A percentile compares a stretch with the other conserved stretches of the same genome.
Evolutionary conservation across 768 basidiomycete genomes (phyloP).

Genomic region (Lactarius deliciosus): DNA sequence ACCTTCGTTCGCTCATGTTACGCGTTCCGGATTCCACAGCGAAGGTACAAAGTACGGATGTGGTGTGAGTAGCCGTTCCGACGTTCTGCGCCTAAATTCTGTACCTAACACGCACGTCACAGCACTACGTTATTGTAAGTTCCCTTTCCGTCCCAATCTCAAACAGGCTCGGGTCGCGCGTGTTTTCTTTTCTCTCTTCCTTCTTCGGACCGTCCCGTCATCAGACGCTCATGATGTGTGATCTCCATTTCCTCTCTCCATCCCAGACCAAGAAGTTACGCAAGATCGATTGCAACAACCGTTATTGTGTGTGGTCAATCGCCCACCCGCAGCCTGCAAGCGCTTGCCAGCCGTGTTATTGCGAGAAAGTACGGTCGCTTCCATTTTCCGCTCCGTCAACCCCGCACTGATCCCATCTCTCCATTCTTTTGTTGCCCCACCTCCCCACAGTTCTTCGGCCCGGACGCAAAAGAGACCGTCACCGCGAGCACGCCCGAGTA

Average conservation of each 20-base stretch:
- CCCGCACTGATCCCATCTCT: slow-evolving; percentile 16
- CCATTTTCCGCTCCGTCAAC: slow-evolving; percentile 12
- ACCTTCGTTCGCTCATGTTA: slow-evolving; percentile 30
- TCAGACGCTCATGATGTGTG: slow-evolving; percentile 12
- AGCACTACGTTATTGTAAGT: slow-evolving; percentile 72
- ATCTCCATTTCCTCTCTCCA: slow-evolving; percentile 16
- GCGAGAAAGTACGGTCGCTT: slow-evolving; percentile 40
- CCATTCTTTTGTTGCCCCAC: slow-evolving; percentile 15
- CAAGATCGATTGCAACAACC: slow-evolving; percentile 56
- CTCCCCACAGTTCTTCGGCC: slow-evolving; percentile 63
- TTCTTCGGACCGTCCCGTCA: slow-evolving; percentile 18
- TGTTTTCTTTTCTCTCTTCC: background rate
- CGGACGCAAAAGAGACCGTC: slow-evolving; percentile 64
- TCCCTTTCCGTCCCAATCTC: slow-evolving; percentile 6
- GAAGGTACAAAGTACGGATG: slow-evolving; percentile 77
- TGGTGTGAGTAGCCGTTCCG: slow-evolving; percentile 43
- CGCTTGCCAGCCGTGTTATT: slow-evolving; percentile 42
- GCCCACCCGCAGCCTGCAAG: slow-evolving; percentile 39
- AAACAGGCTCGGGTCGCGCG: slow-evolving; percentile 16
- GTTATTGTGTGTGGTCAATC: slow-evolving; percentile 43
- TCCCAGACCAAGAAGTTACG: slow-evolving; percentile 49
- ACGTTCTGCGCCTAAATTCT: slow-evolving; percentile 31
- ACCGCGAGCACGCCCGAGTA: slow-evolving; percentile 47
- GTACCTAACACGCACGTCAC: slow-evolving; percentile 25
- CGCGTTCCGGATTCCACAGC: slow-evolving; percentile 41